Conservation (phyloP, 2,329 filamentous ascomycete species). For the Cladosporium sp. region DNA sequence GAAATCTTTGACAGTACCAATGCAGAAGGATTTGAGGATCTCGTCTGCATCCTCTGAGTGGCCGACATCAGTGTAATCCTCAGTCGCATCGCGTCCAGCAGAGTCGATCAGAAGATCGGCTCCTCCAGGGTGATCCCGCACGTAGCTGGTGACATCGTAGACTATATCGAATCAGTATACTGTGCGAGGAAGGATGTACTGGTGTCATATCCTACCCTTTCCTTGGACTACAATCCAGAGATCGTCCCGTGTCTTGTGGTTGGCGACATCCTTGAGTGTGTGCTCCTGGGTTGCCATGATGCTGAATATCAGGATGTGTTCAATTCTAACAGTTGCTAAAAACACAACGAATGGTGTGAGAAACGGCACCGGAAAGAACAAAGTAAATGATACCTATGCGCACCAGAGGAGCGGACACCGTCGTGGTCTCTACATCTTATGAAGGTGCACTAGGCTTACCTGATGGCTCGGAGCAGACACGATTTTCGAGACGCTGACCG, state of each 20-base stretch:
- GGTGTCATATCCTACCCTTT: conserved; percentile 29
- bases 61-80: conserved; percentile 82
- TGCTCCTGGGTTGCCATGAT: background rate
- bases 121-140: conserved; percentile 92
- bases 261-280: conserved; percentile 71
- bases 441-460: background rate
- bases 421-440: background rate
- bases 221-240: conserved; percentile 97
- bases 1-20: conserved; percentile 33
- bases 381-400: background rate
- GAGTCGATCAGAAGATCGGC: conserved; percentile 94
- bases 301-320: background rate
- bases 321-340: background rate
- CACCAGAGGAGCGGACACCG: background rate
- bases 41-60: conserved; percentile 45
- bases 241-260: conserved; percentile 95
- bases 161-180: conserved; percentile 43
- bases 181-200: background rate
- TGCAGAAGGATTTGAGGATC: conserved; percentile 34
- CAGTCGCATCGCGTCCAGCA: conserved; percentile 89
- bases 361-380: background rate
- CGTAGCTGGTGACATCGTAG: conserved; percentile 85
- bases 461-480: conserved; percentile 2
- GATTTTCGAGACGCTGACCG: background rate
- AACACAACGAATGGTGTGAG: background rate